Evolutionary conservation across 768 basidiomycete genomes (phyloP).

Genomic region (Rhodotorula diobovata): DNA sequence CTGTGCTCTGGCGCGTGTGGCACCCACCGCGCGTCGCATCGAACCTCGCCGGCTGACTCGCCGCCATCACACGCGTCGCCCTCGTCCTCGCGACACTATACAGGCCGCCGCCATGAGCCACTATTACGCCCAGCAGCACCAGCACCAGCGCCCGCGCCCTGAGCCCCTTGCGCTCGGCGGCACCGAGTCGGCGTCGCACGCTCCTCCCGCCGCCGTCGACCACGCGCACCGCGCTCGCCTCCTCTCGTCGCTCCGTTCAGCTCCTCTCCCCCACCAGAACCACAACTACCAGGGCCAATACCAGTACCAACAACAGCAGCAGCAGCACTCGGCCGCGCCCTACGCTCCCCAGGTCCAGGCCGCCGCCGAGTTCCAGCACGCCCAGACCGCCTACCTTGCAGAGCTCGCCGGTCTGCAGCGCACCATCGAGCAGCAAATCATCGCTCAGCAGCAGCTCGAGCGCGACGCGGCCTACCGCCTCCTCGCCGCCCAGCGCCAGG

Average conservation of each 20-base stretch:
- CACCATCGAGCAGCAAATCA: constrained; percentile 25
- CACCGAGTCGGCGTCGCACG: neutral
- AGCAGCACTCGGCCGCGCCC: too few species aligned
- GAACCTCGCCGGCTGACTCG: neutral
- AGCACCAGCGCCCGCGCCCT: neutral
- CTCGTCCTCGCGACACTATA: neutral
- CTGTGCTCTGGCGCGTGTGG: neutral
- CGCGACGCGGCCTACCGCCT: constrained; percentile 1
- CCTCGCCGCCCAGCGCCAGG: constrained; percentile 2
- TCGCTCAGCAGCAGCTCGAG: constrained; percentile 24
- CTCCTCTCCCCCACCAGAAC: neutral
- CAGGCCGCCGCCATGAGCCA: neutral
- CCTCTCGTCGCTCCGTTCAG: constrained; percentile 18
- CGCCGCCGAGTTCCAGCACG: constrained; percentile 13
- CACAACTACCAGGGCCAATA: neutral
- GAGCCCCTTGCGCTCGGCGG: neutral
- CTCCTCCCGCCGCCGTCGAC: neutral
- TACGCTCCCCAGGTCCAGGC: constrained; percentile 1
- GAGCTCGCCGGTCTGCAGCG: constrained; percentile 20
- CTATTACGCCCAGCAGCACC: neutral
- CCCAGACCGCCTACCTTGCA: constrained; percentile 19
- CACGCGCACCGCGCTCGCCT: constrained; percentile 12
- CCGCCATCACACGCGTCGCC: neutral
- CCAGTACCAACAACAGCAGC: neutral
- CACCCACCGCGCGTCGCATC: too few species aligned